Percentiles rank a stretch among this genome's conserved stretches.
Conservation (phyloP, 2,329 filamentous ascomycete species). For the Ceratocystis eucalypticola region DNA sequence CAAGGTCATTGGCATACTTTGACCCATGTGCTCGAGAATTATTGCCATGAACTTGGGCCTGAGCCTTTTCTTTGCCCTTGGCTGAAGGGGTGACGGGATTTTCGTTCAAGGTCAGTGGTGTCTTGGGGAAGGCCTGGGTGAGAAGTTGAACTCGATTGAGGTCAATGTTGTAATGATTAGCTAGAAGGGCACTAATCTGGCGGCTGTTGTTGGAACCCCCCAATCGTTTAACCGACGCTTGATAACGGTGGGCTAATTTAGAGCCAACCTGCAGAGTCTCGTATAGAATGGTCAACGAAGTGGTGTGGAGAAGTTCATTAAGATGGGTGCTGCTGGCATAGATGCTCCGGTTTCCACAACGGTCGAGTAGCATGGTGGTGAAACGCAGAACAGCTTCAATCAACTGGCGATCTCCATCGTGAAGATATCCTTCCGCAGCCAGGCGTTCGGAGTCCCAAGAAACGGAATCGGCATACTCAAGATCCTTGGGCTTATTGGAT, state of each 20-base stretch:
- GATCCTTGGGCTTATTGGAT: conserved; percentile 41
- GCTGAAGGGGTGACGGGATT: conserved; percentile 37
- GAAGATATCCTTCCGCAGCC: conserved; percentile 46
- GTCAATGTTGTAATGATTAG: conserved; percentile 71
- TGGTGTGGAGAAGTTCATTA: conserved; percentile 79
- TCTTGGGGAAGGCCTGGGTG: conserved; percentile 69
- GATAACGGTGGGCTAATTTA: conserved; percentile 81
- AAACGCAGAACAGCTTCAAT: conserved; percentile 72
- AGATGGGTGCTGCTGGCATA: conserved; percentile 88
- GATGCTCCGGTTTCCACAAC: conserved; percentile 91
- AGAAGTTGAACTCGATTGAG: conserved; percentile 74
- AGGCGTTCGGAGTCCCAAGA: conserved; percentile 32
- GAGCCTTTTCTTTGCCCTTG: conserved; percentile 65
- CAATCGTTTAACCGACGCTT: conserved; percentile 70
- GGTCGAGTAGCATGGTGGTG: conserved; percentile 75
- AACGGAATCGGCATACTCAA: conserved; percentile 33
- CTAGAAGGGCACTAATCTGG: conserved; percentile 58
- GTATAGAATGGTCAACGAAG: conserved; percentile 64
- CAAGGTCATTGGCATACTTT: conserved; percentile 71
- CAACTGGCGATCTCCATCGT: conserved; percentile 68
- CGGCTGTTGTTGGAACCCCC: conserved; percentile 38
- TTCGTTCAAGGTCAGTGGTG: conserved; percentile 39
- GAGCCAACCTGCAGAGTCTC: conserved; percentile 67
- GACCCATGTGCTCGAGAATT: conserved; percentile 28
- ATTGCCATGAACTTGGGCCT: conserved; percentile 23